These are phyloP conservation scores for Clarkia xantiana DNA, from an alignment of 345 rosid species.

Conservation along the genomic window DNA sequence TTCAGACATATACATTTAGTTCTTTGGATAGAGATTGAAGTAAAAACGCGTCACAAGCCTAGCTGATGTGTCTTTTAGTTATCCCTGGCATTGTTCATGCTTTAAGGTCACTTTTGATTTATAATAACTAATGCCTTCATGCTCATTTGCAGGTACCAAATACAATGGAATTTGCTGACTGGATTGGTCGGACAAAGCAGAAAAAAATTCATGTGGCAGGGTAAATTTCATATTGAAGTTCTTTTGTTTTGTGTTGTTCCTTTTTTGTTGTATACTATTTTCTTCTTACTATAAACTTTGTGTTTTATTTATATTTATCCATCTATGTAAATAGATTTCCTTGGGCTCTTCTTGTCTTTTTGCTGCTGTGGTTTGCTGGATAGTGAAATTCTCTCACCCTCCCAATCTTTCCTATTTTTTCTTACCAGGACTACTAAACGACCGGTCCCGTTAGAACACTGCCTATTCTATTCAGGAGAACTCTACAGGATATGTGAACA, in stretches of 20 bases:
- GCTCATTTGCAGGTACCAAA: constrained; percentile 61
- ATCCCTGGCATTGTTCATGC: not conserved
- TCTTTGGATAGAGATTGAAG: too few species aligned
- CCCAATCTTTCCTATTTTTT: constrained; percentile 3
- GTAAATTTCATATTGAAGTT: constrained; percentile 27
- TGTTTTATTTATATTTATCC: too few species aligned
- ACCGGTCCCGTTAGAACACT: constrained; percentile 96
- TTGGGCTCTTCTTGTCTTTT: too few species aligned
- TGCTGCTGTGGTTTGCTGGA: not conserved
- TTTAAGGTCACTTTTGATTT: too few species aligned
- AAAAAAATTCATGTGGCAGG: constrained; percentile 86
- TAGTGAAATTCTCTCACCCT: not conserved
- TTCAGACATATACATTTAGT: too few species aligned
- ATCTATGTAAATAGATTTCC: too few species aligned
- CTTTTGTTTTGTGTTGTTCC: constrained; percentile 2
- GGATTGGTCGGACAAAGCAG: constrained; percentile 96
- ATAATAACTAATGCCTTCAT: not conserved
- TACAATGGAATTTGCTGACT: constrained; percentile 84
- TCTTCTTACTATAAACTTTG: too few species aligned
- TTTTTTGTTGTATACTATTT: not conserved
- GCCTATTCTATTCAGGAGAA: constrained; percentile 78
- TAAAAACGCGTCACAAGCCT: too few species aligned
- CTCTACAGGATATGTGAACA: constrained; percentile 70
- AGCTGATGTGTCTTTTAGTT: too few species aligned
- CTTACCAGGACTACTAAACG: constrained; percentile 68